Evolutionary conservation across 257 asterid species (phyloP).

Genomic region (Schizonepeta tenuifolia): DNA sequence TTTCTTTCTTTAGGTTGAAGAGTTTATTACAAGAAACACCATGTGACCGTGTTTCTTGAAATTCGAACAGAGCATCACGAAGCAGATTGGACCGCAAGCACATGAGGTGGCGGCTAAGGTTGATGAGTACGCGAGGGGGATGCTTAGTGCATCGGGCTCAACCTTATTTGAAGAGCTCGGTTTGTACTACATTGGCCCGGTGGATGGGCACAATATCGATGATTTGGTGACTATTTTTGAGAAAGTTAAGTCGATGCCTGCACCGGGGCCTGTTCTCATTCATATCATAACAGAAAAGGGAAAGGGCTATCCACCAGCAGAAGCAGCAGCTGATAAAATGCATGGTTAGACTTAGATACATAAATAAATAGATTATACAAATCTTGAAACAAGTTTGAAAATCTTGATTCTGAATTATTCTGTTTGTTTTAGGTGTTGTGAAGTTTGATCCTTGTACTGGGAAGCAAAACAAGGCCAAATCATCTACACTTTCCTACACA

Average conservation of each 20-base stretch:
- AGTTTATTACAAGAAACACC: background rate
- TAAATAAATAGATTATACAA: background rate
- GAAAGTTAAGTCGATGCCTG: slow-evolving; percentile 13
- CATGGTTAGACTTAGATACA: background rate
- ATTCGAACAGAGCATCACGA: background rate
- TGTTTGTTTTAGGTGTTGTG: slow-evolving; percentile 1
- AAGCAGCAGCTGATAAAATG: slow-evolving; percentile 25
- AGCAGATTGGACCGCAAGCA: slow-evolving; percentile 19
- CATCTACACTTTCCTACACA: slow-evolving; percentile 19
- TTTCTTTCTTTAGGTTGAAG: background rate
- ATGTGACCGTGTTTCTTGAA: background rate
- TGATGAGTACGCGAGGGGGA: slow-evolving; percentile 26
- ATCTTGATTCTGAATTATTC: background rate
- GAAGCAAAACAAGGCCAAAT: slow-evolving; percentile 22
- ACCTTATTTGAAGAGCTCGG: slow-evolving; percentile 27
- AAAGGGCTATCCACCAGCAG: slow-evolving; percentile 22
- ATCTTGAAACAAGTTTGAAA: background rate
- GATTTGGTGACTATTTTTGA: slow-evolving; percentile 18
- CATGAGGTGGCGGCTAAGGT: slow-evolving; percentile 24
- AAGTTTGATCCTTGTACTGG: slow-evolving; percentile 16
- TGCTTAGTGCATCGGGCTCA: slow-evolving; percentile 11
- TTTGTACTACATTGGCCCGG: slow-evolving; percentile 23
- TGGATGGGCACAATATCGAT: slow-evolving; percentile 17
- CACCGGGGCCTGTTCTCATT: slow-evolving; percentile 24
- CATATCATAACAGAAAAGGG: slow-evolving; percentile 20